Evolutionary conservation across 768 basidiomycete species (phyloP).

Genomic region (Russula lepida): DNA sequence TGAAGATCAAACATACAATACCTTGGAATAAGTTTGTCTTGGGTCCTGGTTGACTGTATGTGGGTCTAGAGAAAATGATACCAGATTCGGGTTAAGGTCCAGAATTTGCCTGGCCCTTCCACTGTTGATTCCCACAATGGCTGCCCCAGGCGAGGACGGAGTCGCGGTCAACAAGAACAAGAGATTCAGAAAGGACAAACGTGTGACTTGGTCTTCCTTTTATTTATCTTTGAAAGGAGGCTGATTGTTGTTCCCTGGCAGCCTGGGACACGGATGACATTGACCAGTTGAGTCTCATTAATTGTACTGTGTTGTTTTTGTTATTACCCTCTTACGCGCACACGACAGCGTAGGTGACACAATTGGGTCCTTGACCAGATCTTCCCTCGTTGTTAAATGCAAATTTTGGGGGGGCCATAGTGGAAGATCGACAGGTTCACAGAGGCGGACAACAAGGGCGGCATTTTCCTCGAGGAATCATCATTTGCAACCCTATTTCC

Average conservation of each 20-base stretch:
- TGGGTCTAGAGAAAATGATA: too few species aligned
- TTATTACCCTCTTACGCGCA: not conserved
- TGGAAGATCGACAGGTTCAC: slow-evolving; percentile 88
- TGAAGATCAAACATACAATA: too few species aligned
- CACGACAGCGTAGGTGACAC: slow-evolving; percentile 27
- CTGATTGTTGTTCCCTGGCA: slow-evolving; percentile 27
- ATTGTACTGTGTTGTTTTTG: not conserved
- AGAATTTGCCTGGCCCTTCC: too few species aligned
- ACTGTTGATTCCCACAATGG: not conserved
- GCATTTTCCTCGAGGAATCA: slow-evolving; percentile 88
- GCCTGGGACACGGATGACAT: slow-evolving; percentile 99
- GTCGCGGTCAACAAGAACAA: slow-evolving; percentile 69
- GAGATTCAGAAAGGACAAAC: slow-evolving; percentile 88
- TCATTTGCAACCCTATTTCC: slow-evolving; percentile 98
- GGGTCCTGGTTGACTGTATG: too few species aligned
- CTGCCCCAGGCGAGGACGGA: slow-evolving; percentile 7
- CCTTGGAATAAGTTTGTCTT: too few species aligned
- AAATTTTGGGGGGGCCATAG: too few species aligned
- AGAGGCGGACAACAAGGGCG: slow-evolving; percentile 66
- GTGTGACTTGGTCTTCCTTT: slow-evolving; percentile 40
- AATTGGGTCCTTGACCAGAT: not conserved
- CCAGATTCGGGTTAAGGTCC: not conserved
- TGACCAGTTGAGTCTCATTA: slow-evolving; percentile 84
- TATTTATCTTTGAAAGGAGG: slow-evolving; percentile 19
- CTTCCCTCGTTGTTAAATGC: not conserved